Conservation (phyloP, 176 grass and related monocot species). For the Aegilops umbellulata region DNA sequence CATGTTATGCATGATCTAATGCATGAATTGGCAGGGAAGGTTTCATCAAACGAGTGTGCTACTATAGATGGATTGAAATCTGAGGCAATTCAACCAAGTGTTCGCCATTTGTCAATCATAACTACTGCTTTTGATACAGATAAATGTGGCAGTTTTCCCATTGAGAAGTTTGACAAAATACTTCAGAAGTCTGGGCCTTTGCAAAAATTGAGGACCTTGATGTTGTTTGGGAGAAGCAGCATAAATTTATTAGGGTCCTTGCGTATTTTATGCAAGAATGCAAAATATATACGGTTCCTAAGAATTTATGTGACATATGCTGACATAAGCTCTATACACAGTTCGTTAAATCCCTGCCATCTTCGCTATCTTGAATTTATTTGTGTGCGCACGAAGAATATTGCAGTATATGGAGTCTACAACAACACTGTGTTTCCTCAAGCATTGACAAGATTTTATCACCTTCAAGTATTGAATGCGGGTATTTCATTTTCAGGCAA, state of each 20-base stretch:
- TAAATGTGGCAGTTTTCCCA: neutral
- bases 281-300: neutral
- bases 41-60: constrained; percentile 13
- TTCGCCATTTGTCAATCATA: constrained; percentile 30
- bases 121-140: neutral
- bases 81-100: neutral
- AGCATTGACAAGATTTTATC: too few species aligned
- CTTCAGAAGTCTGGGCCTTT: neutral
- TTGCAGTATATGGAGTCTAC: too few species aligned
- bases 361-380: neutral
- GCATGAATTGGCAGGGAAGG: constrained; percentile 18
- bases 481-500: too few species aligned
- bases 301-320: neutral
- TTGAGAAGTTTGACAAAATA: neutral
- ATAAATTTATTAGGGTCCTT: neutral
- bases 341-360: neutral
- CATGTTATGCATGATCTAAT: constrained; percentile 35
- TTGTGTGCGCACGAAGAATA: too few species aligned
- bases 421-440: too few species aligned
- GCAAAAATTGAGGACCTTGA: constrained; percentile 29
- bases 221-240: neutral
- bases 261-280: neutral
- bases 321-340: neutral
- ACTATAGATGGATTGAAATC: neutral
- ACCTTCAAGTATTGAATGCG: too few species aligned